Evolutionary conservation across 1,139 yeast genomes (phyloP).

Genomic region (Yamadazyma kanchanaburiensis): DNA sequence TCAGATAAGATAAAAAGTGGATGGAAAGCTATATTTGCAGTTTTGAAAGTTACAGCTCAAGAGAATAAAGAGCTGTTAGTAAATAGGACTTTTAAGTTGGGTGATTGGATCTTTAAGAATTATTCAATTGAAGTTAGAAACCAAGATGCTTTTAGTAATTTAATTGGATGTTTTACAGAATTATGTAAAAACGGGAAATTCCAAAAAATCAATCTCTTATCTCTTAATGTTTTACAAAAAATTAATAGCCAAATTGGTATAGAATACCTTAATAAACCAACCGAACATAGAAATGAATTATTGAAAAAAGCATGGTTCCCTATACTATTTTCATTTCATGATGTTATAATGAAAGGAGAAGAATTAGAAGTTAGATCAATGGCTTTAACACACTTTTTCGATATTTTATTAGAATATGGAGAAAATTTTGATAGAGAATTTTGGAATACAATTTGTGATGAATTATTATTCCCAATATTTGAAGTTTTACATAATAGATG

Average conservation of each 20-base stretch:
- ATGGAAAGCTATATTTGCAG: constrained; percentile 87
- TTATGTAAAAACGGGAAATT: constrained; percentile 81
- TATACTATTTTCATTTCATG: constrained; percentile 77
- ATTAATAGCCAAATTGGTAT: constrained; percentile 61
- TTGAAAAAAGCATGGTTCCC: constrained; percentile 70
- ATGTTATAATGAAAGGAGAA: constrained; percentile 87
- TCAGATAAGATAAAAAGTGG: constrained; percentile 82
- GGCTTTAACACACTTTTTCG: constrained; percentile 81
- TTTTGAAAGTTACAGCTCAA: constrained; percentile 63
- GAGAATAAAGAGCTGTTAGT: constrained; percentile 59
- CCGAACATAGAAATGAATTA: constrained; percentile 28
- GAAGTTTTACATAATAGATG: constrained; percentile 74
- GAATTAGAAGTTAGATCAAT: constrained; percentile 92
- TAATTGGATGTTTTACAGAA: constrained; percentile 75
- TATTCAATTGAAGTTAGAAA: constrained; percentile 61
- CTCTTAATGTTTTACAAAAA: constrained; percentile 71
- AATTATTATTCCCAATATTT: constrained; percentile 87
- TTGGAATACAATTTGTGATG: constrained; percentile 80
- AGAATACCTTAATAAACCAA: constrained; percentile 21
- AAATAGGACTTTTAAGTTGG: constrained; percentile 58
- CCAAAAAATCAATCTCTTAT: constrained; percentile 76
- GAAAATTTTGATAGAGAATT: constrained; percentile 65
- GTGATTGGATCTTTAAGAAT: constrained; percentile 59
- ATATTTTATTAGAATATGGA: constrained; percentile 76
- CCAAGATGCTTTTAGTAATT: constrained; percentile 72